Conservation (phyloP, 148 eudicot genomes). For the Agrostemma githago region DNA sequence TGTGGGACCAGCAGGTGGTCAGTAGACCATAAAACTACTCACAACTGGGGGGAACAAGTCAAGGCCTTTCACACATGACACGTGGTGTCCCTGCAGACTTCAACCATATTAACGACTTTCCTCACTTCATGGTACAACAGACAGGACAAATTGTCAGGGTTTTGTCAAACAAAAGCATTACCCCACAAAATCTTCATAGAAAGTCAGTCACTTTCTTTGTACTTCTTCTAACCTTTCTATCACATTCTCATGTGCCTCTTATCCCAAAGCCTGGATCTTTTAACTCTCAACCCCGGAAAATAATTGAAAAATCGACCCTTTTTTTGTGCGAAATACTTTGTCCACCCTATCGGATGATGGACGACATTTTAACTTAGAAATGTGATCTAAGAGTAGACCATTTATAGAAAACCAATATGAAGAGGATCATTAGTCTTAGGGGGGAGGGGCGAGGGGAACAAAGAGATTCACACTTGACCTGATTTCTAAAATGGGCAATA, state of each 20-base stretch:
- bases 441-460: background rate
- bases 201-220: conserved; percentile 6
- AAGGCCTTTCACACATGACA: background rate
- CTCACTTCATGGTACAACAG: background rate
- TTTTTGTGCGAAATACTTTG: background rate
- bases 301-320: background rate
- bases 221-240: background rate
- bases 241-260: background rate
- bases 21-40: too few relatives aligned
- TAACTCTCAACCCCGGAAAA: background rate
- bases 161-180: background rate
- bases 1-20: too few relatives aligned
- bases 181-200: conserved; percentile 4
- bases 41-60: background rate
- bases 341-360: background rate
- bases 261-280: background rate
- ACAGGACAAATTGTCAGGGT: background rate
- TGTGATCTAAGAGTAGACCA: background rate
- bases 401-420: background rate
- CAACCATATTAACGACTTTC: background rate
- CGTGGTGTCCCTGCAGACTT: background rate
- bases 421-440: background rate
- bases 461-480: background rate
- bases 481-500: conserved; percentile 22
- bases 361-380: background rate